These are phyloP conservation scores for Metschnikowia santaceciliae DNA, from an alignment of 805 yeast genomes.

Conservation along the genomic window DNA sequence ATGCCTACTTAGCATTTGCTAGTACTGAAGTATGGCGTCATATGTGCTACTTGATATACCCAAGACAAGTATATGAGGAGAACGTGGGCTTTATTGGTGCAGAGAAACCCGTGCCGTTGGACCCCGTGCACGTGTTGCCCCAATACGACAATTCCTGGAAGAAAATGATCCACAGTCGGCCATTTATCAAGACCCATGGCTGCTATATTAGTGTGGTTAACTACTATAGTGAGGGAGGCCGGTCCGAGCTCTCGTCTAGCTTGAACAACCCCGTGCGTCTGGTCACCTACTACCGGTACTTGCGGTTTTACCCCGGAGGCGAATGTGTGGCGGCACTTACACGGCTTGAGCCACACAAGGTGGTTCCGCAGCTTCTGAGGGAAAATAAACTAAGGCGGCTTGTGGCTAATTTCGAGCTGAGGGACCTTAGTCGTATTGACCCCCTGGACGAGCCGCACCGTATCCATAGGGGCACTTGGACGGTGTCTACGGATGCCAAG, in stretches of 20 bases:
- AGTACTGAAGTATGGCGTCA: slow-evolving; percentile 47
- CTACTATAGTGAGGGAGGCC: slow-evolving; percentile 79
- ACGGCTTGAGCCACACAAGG: slow-evolving; percentile 62
- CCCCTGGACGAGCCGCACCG: slow-evolving; percentile 26
- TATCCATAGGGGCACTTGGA: slow-evolving; percentile 54
- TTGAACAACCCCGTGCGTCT: slow-evolving; percentile 76
- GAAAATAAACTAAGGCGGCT: slow-evolving; percentile 19
- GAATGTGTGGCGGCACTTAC: slow-evolving; percentile 65
- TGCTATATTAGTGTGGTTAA: slow-evolving; percentile 81
- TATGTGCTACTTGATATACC: slow-evolving; percentile 49
- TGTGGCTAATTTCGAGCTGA: slow-evolving; percentile 15
- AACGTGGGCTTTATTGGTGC: slow-evolving; percentile 38
- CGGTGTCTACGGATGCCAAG: slow-evolving; percentile 49
- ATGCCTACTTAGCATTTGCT: slow-evolving; percentile 56
- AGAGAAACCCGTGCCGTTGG: slow-evolving; percentile 29
- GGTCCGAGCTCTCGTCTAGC: slow-evolving; percentile 58
- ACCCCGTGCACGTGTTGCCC: slow-evolving; percentile 27
- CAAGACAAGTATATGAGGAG: slow-evolving; percentile 50
- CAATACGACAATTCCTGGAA: slow-evolving; percentile 38
- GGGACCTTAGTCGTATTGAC: slow-evolving; percentile 12
- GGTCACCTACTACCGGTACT: slow-evolving; percentile 83
- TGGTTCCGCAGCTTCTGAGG: slow-evolving; percentile 55
- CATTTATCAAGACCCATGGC: slow-evolving; percentile 77
- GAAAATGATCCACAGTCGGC: slow-evolving; percentile 57
- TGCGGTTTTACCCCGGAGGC: slow-evolving; percentile 79